phyloP scores from a whole-genome alignment of 2,329 filamentous ascomycete genomes.

The Aureobasidium vineae region DNA sequence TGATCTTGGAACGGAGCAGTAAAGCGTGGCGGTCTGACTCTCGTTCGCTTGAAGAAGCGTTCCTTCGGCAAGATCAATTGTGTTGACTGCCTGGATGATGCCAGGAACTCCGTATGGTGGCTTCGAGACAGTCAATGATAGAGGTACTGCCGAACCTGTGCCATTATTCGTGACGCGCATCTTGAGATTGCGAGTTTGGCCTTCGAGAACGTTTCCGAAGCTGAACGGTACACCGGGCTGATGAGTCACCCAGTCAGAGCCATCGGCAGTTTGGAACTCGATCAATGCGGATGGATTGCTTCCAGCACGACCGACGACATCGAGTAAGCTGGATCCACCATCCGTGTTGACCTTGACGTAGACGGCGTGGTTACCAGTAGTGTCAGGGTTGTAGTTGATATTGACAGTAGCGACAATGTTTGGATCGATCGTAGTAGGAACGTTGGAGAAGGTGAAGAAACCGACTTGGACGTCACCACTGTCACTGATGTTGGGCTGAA shows the following conservation, averaged over 20 bases:
- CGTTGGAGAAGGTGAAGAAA: constrained; percentile 50
- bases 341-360: constrained; percentile 53
- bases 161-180: constrained; percentile 57
- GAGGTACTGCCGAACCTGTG: constrained; percentile 48
- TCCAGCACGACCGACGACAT: constrained; percentile 52
- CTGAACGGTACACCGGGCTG: constrained; percentile 47
- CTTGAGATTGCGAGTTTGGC: constrained; percentile 49
- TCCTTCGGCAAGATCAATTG: constrained; percentile 59
- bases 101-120: constrained; percentile 58
- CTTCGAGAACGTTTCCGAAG: constrained; percentile 58
- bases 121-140: constrained; percentile 61
- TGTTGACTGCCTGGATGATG: constrained; percentile 55
- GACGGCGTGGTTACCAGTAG: constrained; percentile 50
- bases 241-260: constrained; percentile 52
- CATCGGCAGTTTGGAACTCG: constrained; percentile 57
- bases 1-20: constrained; percentile 53
- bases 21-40: constrained; percentile 53
- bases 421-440: constrained; percentile 49
- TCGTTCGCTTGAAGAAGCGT: constrained; percentile 51
- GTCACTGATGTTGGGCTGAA: constrained; percentile 40
- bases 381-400: constrained; percentile 51
- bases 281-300: constrained; percentile 52
- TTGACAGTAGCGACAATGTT: constrained; percentile 44
- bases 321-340: constrained; percentile 52
- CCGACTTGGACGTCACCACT: constrained; percentile 44